A percentile compares a stretch with the other conserved stretches of the same genome.
Evolutionary conservation across 208 protist genomes (phyloP).

Genomic region (Tritrichomonas musculus): DNA sequence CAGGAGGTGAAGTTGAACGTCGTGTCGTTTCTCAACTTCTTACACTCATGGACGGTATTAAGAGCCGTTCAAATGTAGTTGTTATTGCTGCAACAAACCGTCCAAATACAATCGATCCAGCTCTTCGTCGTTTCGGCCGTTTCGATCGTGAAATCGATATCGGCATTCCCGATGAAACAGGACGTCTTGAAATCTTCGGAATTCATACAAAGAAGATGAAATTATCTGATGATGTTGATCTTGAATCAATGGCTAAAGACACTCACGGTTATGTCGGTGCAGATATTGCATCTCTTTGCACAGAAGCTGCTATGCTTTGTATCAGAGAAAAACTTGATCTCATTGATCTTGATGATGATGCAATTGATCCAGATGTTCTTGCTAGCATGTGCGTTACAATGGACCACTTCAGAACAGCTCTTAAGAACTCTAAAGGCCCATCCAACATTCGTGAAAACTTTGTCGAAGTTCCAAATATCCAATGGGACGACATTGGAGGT

Average conservation of each 20-base stretch:
- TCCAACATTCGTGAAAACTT: slow-evolving; percentile 91
- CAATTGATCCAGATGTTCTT: not conserved
- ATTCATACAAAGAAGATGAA: slow-evolving; percentile 99
- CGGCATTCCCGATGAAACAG: slow-evolving; percentile 95
- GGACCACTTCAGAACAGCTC: slow-evolving; percentile 89
- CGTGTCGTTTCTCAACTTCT: slow-evolving; percentile 99
- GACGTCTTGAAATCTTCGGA: slow-evolving; percentile 73
- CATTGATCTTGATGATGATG: slow-evolving; percentile 36
- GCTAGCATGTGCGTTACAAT: slow-evolving; percentile 5
- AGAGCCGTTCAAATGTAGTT: slow-evolving; percentile 90
- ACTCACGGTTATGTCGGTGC: slow-evolving; percentile 98
- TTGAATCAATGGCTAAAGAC: slow-evolving; percentile 53
- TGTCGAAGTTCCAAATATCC: slow-evolving; percentile 95
- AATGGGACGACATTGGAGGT: slow-evolving; percentile 98
- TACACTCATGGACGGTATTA: slow-evolving; percentile 99
- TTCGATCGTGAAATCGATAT: slow-evolving; percentile 99
- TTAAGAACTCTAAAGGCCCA: slow-evolving; percentile 84
- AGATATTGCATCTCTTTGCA: slow-evolving; percentile 96
- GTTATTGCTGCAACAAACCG: slow-evolving; percentile 99
- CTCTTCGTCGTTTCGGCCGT: slow-evolving; percentile 95
- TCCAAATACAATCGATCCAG: slow-evolving; percentile 96
- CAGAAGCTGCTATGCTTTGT: slow-evolving; percentile 98
- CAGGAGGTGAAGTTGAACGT: slow-evolving; percentile 97
- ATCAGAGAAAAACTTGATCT: slow-evolving; percentile 97
- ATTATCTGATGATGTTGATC: slow-evolving; percentile 88